These are phyloP conservation scores for Lolium rigidum DNA, from an alignment of 176 grass and related monocot genomes.

Conservation along the genomic window DNA sequence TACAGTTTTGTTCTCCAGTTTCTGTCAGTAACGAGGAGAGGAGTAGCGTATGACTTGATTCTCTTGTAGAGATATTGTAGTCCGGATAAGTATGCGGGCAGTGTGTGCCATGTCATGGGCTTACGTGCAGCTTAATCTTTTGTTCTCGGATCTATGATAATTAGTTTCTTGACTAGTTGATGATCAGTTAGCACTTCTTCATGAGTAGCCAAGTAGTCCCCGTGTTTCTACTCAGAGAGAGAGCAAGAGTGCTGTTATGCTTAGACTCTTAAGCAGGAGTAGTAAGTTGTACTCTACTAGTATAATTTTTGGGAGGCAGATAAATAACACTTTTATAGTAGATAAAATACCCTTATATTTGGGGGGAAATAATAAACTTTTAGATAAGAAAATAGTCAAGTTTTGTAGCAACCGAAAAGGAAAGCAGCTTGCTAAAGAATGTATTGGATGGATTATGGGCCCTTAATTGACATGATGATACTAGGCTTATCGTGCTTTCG, in stretches of 20 bases:
- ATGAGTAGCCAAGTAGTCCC: background rate
- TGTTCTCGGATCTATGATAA: background rate
- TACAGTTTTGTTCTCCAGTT: background rate
- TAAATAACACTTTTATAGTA: background rate
- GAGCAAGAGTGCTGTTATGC: background rate
- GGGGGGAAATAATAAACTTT: background rate
- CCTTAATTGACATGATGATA: background rate
- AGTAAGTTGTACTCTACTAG: background rate
- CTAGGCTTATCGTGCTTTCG: no score
- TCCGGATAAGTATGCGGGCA: background rate
- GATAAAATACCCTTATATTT: background rate
- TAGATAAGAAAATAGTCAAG: background rate
- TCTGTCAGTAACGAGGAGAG: background rate
- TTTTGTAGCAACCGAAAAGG: background rate
- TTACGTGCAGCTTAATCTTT: conserved; percentile 15
- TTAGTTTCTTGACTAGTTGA: background rate
- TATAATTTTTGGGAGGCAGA: background rate
- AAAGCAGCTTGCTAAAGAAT: background rate
- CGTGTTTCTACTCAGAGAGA: background rate
- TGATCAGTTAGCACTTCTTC: background rate
- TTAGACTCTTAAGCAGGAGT: background rate
- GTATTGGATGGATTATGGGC: background rate
- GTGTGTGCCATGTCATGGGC: background rate
- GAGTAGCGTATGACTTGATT: background rate
- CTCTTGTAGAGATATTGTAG: background rate